Percentiles rank a stretch among this genome's conserved stretches.
Conservation (phyloP, 495 filamentous ascomycete species). For the Achaetomiella virescens region DNA sequence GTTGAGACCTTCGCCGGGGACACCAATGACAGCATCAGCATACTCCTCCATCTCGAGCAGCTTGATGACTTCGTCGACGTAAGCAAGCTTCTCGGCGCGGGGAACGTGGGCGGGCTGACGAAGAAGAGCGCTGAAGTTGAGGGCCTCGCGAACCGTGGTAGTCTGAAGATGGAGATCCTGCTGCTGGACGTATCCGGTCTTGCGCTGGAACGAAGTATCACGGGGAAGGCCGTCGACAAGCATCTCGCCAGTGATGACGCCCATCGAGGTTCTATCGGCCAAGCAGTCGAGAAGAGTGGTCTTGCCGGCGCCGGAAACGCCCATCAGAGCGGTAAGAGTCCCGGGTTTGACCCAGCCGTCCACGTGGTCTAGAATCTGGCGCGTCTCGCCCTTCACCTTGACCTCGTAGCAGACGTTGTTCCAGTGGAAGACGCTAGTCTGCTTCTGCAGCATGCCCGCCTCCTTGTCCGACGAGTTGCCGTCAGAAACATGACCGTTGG, state of each 20-base stretch:
- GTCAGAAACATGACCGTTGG: conserved; percentile 37
- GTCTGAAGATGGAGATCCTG: conserved; percentile 88
- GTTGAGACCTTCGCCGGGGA: conserved; percentile 83
- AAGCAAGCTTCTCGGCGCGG: conserved; percentile 69
- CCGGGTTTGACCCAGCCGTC: conserved; percentile 91
- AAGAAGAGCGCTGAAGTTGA: conserved; percentile 76
- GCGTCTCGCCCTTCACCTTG: conserved; percentile 69
- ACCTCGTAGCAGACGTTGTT: conserved; percentile 80
- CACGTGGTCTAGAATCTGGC: conserved; percentile 75
- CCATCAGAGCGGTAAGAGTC: conserved; percentile 85
- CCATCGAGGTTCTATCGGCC: conserved; percentile 77
- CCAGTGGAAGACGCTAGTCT: conserved; percentile 75
- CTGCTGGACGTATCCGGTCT: conserved; percentile 93
- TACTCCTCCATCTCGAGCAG: conserved; percentile 84
- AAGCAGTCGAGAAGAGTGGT: conserved; percentile 67
- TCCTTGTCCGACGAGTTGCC: conserved; percentile 45
- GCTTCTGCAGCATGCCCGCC: conserved; percentile 46
- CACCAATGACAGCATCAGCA: conserved; percentile 80
- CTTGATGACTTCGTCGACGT: conserved; percentile 87
- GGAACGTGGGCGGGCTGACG: conserved; percentile 70
- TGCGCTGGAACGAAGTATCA: conserved; percentile 80
- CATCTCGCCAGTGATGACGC: conserved; percentile 80
- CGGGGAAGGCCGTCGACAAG: conserved; percentile 70
- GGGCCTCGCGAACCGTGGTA: conserved; percentile 77
- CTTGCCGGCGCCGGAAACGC: conserved; percentile 67